A percentile compares a stretch with the other conserved stretches of the same genome.
Evolutionary conservation across 164 flowering plant species (phyloP).

Genomic region (Tetrastigma voinierianum): DNA sequence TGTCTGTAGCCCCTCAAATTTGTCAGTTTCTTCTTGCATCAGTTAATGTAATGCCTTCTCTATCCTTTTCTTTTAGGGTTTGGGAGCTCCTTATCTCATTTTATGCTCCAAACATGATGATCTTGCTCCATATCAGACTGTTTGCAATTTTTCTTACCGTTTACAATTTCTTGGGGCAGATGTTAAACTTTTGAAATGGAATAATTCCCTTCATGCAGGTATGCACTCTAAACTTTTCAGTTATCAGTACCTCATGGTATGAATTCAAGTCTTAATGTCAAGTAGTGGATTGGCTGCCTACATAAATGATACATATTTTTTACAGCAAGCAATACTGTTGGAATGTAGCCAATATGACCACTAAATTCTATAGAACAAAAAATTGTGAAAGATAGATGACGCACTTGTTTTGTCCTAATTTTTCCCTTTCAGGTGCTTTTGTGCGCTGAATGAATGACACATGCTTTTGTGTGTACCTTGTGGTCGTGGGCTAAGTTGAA

Average conservation of each 20-base stretch:
- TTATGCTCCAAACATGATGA: constrained; percentile 56
- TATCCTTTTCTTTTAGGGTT: constrained; percentile 25
- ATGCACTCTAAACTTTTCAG: constrained; percentile 8
- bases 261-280: neutral
- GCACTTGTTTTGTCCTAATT: too few relatives aligned
- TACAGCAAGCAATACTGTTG: too few relatives aligned
- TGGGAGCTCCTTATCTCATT: constrained; percentile 61
- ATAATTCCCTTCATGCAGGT: constrained; percentile 54
- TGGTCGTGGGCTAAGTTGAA: too few relatives aligned
- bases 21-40: neutral
- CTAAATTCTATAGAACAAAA: too few relatives aligned
- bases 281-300: too few relatives aligned
- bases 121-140: constrained; percentile 41
- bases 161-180: constrained; percentile 47
- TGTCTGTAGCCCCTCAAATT: neutral
- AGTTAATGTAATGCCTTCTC: neutral
- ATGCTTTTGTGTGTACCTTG: too few relatives aligned
- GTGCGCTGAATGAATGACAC: neutral
- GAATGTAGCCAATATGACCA: too few relatives aligned
- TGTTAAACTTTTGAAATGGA: constrained; percentile 46
- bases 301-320: too few relatives aligned
- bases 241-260: neutral
- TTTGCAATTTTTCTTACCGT: constrained; percentile 41
- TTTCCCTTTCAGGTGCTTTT: neutral
- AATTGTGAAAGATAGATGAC: too few relatives aligned